phyloP scores from a whole-genome alignment of 257 asterid species.

The Ballota nigra region DNA sequence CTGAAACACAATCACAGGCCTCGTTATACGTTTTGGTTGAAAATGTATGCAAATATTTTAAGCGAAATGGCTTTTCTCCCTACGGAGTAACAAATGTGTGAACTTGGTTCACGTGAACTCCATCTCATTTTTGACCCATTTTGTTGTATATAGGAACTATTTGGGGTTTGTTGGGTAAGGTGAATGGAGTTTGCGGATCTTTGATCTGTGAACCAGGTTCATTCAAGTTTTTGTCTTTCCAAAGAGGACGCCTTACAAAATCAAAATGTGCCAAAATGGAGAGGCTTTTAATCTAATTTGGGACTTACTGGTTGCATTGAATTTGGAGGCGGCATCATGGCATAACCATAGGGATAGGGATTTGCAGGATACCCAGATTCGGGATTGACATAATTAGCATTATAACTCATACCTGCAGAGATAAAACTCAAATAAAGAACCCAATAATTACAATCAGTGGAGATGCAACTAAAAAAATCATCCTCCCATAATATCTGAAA shows the following conservation, averaged over 20 bases:
- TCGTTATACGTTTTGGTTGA: background rate
- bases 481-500: background rate
- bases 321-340: conserved; percentile 65
- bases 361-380: conserved; percentile 60
- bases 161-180: too few relatives aligned
- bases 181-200: too few relatives aligned
- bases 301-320: conserved; percentile 59
- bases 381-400: conserved; percentile 56
- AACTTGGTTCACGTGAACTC: too few relatives aligned
- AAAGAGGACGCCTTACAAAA: background rate
- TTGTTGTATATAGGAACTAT: too few relatives aligned
- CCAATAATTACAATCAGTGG: too few relatives aligned
- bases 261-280: background rate
- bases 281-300: background rate
- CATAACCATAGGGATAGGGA: conserved; percentile 63
- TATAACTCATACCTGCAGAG: conserved; percentile 56
- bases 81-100: too few relatives aligned
- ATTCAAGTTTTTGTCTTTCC: too few relatives aligned
- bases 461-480: too few relatives aligned
- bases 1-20: conserved; percentile 39
- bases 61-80: background rate
- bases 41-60: background rate
- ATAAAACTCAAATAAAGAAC: conserved; percentile 11
- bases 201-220: too few relatives aligned
- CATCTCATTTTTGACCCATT: too few relatives aligned